Evolutionary conservation across 1,284 basidiomycete species (phyloP).

Genomic region (Ceratobasidium sp.): DNA sequence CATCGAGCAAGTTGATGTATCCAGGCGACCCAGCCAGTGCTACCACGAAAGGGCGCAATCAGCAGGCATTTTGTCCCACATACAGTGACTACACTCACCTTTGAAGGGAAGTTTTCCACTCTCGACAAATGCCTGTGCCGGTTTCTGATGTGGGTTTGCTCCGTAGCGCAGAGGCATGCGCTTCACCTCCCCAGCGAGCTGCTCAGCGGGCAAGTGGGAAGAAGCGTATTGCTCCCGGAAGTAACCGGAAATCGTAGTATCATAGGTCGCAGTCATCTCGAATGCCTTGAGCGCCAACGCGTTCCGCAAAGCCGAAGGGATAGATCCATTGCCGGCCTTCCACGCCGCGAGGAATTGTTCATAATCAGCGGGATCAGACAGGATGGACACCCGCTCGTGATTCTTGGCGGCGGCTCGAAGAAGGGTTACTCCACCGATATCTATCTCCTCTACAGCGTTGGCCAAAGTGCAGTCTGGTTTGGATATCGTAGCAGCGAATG

Average conservation of each 20-base stretch:
- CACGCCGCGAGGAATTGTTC: constrained; percentile 82
- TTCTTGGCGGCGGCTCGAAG: constrained; percentile 99
- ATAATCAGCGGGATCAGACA: constrained; percentile 97
- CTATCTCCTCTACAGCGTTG: constrained; percentile 97
- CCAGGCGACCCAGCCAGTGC: constrained; percentile 95
- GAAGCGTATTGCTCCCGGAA: constrained; percentile 97
- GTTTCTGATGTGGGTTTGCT: constrained; percentile 99
- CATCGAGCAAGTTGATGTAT: constrained; percentile 99
- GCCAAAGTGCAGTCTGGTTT: constrained; percentile 91
- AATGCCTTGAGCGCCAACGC: constrained; percentile 97
- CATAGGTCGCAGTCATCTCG: constrained; percentile 95
- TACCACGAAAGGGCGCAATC: constrained; percentile 54
- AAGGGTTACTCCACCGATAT: constrained; percentile 98
- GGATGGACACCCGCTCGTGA: constrained; percentile 91
- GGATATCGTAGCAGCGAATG: constrained; percentile 92
- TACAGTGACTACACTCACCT: constrained; percentile 64
- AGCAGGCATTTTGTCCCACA: constrained; percentile 4
- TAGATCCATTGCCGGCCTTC: constrained; percentile 74
- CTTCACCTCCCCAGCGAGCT: constrained; percentile 79
- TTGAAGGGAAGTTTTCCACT: constrained; percentile 94
- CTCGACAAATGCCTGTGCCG: constrained; percentile 95
- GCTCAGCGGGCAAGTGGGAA: constrained; percentile 72
- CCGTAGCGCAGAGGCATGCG: constrained; percentile 93
- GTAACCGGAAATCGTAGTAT: constrained; percentile 96
- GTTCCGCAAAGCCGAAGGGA: constrained; percentile 77